Evolutionary conservation across 1,284 basidiomycete species (phyloP).

Genomic region (Ceratobasidium sp.): DNA sequence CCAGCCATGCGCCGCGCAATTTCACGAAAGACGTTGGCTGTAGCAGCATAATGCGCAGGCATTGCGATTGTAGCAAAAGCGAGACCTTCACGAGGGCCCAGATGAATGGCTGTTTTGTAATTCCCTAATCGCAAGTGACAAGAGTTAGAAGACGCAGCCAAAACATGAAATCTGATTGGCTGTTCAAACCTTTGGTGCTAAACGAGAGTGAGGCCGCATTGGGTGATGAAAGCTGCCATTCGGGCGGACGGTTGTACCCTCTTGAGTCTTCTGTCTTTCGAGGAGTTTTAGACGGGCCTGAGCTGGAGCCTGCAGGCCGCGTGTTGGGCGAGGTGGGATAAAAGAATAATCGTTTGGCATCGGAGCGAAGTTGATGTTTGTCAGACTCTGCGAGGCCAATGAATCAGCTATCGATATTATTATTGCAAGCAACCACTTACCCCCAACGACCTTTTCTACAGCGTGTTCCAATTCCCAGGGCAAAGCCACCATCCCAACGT

Average conservation of each 20-base stretch:
- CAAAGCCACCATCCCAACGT: conserved; percentile 71
- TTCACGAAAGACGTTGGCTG: conserved; percentile 52
- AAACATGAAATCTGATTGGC: background rate
- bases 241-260: background rate
- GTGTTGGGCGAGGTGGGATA: conserved; percentile 46
- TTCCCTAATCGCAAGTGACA: conserved; percentile 63
- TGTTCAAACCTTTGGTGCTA: conserved; percentile 59
- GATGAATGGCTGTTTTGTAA: conserved; percentile 31
- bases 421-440: conserved; percentile 52
- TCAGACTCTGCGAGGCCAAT: conserved; percentile 60
- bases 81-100: conserved; percentile 45
- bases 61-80: conserved; percentile 55
- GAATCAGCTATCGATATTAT: conserved; percentile 55
- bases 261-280: conserved; percentile 10
- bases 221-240: conserved; percentile 54
- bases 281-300: conserved; percentile 27
- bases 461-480: conserved; percentile 64
- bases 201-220: conserved; percentile 39
- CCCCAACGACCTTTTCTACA: conserved; percentile 49
- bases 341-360: conserved; percentile 73
- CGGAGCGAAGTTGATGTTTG: conserved; percentile 67
- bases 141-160: conserved; percentile 47
- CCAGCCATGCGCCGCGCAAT: conserved; percentile 48
- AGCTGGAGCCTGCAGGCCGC: conserved; percentile 33
- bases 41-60: conserved; percentile 54